phyloP scores from a whole-genome alignment of 306 rosid species.

The Glycine tomentella region DNA sequence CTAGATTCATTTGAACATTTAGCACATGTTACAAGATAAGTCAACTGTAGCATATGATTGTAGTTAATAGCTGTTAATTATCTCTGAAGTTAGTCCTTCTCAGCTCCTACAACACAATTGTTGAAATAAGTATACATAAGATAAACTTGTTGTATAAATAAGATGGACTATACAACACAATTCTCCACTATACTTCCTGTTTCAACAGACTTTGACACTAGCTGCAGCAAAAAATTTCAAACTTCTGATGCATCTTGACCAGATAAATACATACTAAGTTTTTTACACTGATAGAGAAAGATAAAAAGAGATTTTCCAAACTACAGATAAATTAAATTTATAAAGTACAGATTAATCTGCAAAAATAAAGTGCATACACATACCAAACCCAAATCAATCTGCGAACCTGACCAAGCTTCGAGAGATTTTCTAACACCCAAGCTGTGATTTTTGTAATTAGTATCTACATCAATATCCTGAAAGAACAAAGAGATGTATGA shows the following conservation, averaged over 20 bases:
- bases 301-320: too few relatives aligned
- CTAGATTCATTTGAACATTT: not conserved
- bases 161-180: slow-evolving; percentile 4
- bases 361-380: slow-evolving; percentile 35
- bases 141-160: not conserved
- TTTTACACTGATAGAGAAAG: too few relatives aligned
- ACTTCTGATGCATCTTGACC: too few relatives aligned
- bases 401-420: slow-evolving; percentile 90
- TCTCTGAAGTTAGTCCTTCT: slow-evolving; percentile 5
- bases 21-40: slow-evolving; percentile 16
- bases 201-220: slow-evolving; percentile 19
- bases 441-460: slow-evolving; percentile 68
- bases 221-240: too few relatives aligned
- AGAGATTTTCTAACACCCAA: slow-evolving; percentile 82
- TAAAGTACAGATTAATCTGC: slow-evolving; percentile 25
- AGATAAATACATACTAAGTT: too few relatives aligned
- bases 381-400: slow-evolving; percentile 96
- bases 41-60: not conserved
- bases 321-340: slow-evolving; percentile 4
- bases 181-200: slow-evolving; percentile 15
- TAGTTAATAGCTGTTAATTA: slow-evolving; percentile 29
- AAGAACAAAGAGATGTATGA: slow-evolving; percentile 42
- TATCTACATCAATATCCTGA: slow-evolving; percentile 81
- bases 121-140: not conserved
- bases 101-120: slow-evolving; percentile 7